Evolutionary conservation across 345 rosid species (phyloP).

Genomic region (Arabis hirsuta): DNA sequence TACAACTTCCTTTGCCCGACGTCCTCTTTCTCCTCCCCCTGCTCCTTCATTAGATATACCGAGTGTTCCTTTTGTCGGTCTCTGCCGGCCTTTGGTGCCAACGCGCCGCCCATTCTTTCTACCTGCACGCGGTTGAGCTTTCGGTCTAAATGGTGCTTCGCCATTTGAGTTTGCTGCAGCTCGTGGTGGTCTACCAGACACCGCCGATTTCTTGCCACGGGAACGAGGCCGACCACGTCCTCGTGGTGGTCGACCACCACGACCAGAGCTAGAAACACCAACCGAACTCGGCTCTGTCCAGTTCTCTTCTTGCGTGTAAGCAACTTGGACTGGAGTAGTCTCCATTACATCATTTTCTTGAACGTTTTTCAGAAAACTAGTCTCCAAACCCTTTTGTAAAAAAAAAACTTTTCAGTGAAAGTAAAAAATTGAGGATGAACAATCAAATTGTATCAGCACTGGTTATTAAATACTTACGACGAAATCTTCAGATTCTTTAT

Average conservation of each 20-base stretch:
- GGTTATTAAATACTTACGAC: slow-evolving; percentile 50
- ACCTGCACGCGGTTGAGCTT: slow-evolving; percentile 58
- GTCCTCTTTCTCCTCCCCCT: slow-evolving; percentile 23
- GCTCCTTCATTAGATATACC: slow-evolving; percentile 41
- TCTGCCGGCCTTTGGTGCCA: slow-evolving; percentile 51
- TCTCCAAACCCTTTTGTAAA: slow-evolving; percentile 39
- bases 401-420: neutral
- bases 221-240: slow-evolving; percentile 54
- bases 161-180: slow-evolving; percentile 34
- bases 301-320: slow-evolving; percentile 54
- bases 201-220: slow-evolving; percentile 54
- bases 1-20: slow-evolving; percentile 14
- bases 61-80: slow-evolving; percentile 49
- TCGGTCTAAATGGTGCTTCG: slow-evolving; percentile 44
- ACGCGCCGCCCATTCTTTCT: slow-evolving; percentile 61
- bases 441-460: neutral
- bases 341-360: slow-evolving; percentile 42
- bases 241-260: slow-evolving; percentile 53
- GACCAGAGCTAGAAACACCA: slow-evolving; percentile 45
- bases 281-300: slow-evolving; percentile 50
- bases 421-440: neutral
- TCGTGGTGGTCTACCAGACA: slow-evolving; percentile 55
- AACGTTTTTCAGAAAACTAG: slow-evolving; percentile 44
- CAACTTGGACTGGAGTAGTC: slow-evolving; percentile 41
- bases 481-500: slow-evolving; percentile 49